Base-by-base conservation (phyloP, 345 rosid genomes). In the Punica granatum region DNA sequence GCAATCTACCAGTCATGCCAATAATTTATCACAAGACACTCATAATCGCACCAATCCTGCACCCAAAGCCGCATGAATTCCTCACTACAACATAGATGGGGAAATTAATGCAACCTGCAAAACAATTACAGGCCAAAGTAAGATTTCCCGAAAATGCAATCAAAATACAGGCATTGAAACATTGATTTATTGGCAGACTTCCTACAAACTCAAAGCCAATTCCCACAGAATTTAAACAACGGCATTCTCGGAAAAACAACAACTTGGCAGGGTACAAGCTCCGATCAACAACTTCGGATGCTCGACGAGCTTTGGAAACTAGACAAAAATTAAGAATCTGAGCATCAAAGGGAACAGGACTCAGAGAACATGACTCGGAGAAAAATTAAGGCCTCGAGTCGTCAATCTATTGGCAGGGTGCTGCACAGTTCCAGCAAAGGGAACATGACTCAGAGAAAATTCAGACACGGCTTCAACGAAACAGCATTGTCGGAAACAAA, bases 101-200 rank as follows among this genome's bases (percentile, higher is more conserved):
- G 76, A 77, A 76, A 72, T 42, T 63, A 44, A 73, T 72, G 80
- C 74, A 80, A 73, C 85, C 92, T 83, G 81, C 66, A 43, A 31
- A 49, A 43, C 49, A 60, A 41, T 26, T 34, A 51, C 28, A 51
- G 19, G 42, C 54, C 3, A 15, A 13, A 19, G 8, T 48, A 48
- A 48, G 23, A 48, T 48, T 21, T 18, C 48, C 48, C 16, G 48
- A 43, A 19, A 48, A 19, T 21, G 54, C 54, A 41, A 42, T 15
- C 26, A 32, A 69, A 36, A 28, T 11, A 36, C 63, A 31, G 4
- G 12, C 39, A 8, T 44, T 44, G 19, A 44, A 44, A 11, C 49
- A 44, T 37, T 37, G 11, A n/a, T n/a, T n/a, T n/a, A n/a, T n/a
- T n/a, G n/a, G n/a, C n/a, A n/a, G n/a, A n/a, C n/a, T n/a, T n/a